Percentiles rank a stretch among this genome's conserved stretches.
Conservation (phyloP, 345 rosid species). For the Eucalyptus cloeziana region DNA sequence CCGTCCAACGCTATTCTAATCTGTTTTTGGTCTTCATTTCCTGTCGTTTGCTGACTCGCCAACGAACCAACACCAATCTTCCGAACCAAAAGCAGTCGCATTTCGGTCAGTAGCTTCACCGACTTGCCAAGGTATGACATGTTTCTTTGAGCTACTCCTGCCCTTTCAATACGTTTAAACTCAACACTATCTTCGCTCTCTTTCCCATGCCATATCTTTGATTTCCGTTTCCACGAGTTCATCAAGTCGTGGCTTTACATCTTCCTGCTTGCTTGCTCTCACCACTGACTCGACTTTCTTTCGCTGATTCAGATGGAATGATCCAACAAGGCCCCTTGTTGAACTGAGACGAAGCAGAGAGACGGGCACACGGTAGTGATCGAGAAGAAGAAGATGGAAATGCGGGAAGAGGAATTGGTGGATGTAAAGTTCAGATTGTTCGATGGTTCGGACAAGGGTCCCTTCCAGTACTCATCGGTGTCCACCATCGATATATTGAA, state of each 20-base stretch:
- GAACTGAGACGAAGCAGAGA: neutral
- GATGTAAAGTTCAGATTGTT: conserved; percentile 83
- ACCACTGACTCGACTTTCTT: neutral
- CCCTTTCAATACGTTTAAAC: neutral
- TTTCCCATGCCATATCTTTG: neutral
- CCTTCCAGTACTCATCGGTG: conserved; percentile 64
- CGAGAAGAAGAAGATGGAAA: conserved; percentile 17
- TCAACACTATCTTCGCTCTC: neutral
- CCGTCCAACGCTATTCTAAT: neutral
- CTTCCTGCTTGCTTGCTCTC: neutral
- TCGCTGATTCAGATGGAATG: neutral
- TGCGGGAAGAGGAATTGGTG: conserved; percentile 77
- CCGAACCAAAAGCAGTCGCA: neutral
- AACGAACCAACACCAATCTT: conserved; percentile 6
- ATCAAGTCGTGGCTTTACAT: neutral
- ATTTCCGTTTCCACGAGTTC: neutral
- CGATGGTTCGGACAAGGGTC: conserved; percentile 92
- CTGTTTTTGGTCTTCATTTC: neutral
- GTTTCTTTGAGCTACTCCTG: neutral
- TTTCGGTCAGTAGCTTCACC: neutral
- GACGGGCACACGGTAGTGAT: neutral
- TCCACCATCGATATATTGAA: conserved; percentile 82
- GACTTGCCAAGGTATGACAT: neutral
- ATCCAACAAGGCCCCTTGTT: neutral
- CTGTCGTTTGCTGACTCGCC: conserved; percentile 7